Conservation (phyloP, 2,329 filamentous ascomycete species). For the Mycosphaerella sp. region DNA sequence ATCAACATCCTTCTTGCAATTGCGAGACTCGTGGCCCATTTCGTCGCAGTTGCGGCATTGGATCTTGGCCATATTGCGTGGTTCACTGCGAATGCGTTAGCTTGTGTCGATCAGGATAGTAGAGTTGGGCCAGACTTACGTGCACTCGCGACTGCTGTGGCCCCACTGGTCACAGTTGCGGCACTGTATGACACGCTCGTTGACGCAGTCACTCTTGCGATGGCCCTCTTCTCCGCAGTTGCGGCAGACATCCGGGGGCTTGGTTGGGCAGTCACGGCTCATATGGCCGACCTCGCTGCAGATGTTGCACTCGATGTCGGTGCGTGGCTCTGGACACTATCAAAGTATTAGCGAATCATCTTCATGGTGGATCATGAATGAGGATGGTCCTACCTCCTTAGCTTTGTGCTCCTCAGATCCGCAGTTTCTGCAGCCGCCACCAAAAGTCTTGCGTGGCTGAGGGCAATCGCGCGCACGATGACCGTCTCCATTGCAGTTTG, state of each 20-base stretch:
- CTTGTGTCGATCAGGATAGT: background rate
- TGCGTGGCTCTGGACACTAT: conserved; percentile 53
- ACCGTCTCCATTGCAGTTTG: conserved; percentile 44
- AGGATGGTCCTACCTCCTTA: conserved; percentile 33
- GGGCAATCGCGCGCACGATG: conserved; percentile 59
- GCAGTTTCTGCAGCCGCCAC: conserved; percentile 36
- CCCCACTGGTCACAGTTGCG: conserved; percentile 33
- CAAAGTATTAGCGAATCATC: background rate
- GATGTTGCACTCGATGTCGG: conserved; percentile 32
- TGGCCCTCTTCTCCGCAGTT: conserved; percentile 34
- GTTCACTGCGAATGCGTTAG: conserved; percentile 25
- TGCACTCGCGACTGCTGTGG: conserved; percentile 53
- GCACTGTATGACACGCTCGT: conserved; percentile 33
- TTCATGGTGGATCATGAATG: background rate
- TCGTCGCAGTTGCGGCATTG: conserved; percentile 45
- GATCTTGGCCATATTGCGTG: conserved; percentile 46
- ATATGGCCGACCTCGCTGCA: conserved; percentile 33
- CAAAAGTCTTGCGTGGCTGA: conserved; percentile 48
- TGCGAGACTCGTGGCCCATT: conserved; percentile 19
- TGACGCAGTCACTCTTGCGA: conserved; percentile 30
- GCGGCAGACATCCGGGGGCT: conserved; percentile 28
- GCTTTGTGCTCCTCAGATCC: conserved; percentile 47
- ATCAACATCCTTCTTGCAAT: conserved; percentile 18
- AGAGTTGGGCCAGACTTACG: conserved; percentile 36
- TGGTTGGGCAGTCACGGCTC: conserved; percentile 30